Evolutionary conservation across 75 land plant genomes (phyloP).

Genomic region (Isoetes taiwanensis): DNA sequence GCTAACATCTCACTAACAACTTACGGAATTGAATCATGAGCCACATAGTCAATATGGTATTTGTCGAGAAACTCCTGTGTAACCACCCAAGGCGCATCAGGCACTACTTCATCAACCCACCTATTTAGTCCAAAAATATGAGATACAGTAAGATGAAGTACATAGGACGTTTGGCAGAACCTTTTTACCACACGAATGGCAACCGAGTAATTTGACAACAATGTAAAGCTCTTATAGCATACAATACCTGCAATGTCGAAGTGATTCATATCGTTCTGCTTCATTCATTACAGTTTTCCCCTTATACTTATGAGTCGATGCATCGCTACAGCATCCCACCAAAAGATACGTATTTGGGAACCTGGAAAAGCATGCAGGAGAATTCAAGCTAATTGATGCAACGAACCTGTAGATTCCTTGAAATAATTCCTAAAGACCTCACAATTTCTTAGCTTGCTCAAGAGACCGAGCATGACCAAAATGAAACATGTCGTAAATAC

Average conservation of each 20-base stretch:
- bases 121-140: constrained; percentile 21
- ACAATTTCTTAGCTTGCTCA: constrained; percentile 61
- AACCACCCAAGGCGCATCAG: constrained; percentile 84
- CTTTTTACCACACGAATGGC: no score
- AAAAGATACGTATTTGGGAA: constrained; percentile 71
- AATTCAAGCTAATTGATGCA: background rate
- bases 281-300: constrained; percentile 91
- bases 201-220: no score
- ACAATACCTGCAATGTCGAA: constrained; percentile 80
- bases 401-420: constrained; percentile 1
- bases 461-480: constrained; percentile 85
- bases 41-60: constrained; percentile 68
- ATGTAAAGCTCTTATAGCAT: background rate
- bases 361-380: constrained; percentile 21
- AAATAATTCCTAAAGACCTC: constrained; percentile 2
- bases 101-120: constrained; percentile 85
- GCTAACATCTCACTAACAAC: no score
- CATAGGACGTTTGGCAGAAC: background rate
- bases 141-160: background rate
- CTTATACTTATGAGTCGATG: constrained; percentile 58
- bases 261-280: constrained; percentile 79
- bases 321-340: constrained; percentile 91
- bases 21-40: constrained; percentile 85
- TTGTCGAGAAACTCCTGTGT: constrained; percentile 64
- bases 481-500: constrained; percentile 89